Base-by-base conservation (phyloP, 2,329 filamentous ascomycete species). In the Lasiodiplodia citricola region DNA sequence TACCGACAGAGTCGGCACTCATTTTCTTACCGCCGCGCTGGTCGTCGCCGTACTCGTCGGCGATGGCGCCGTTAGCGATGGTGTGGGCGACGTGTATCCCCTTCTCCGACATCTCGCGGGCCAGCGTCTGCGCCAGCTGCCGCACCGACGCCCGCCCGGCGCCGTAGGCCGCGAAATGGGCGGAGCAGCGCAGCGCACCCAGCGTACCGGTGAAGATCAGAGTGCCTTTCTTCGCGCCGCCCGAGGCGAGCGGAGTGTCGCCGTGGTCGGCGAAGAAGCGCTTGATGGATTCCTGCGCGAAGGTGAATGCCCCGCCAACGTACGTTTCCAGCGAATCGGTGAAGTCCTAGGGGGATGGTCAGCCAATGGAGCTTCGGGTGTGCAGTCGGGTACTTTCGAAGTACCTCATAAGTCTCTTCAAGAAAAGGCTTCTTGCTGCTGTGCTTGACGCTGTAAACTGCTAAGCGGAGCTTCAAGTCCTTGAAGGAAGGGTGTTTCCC, bases 41-140 rank as follows among this genome's bases (percentile, higher is more conserved):
- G 35, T 83, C 83, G 67, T 85, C 82, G 0, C 81, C 82, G 35
- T 85, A 78, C 67, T 83, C 84, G 73, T 88, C 86, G 37, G 77
- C 79, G 67, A 88, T 88, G 0, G 75, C 77, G 0, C 86, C 86
- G 73, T 88, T 88, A 0, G 84, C 86, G 70, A 89, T 86, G 2
- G 86, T 82, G 76, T 89, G 87, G n/a, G 85, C 85, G 3, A 88
- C 85, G 74, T 89, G 86, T 0, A 89, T 76, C 2, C 87, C 86
- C 70, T 83, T 84, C n/a, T 81, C 80, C 71, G 83, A 86, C 77
- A 88, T 85, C 75, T 89, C 87, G 47, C 85, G 82, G 0, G 86
- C 86, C 54, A 89, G 75, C 8, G 82, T 84, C 75, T 88, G 86
- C 0, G 86, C 85, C 14, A 88, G 76, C 76, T 87, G 87, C 47